Evolutionary conservation across 129 eudicot species (phyloP), one percentile per base, ranked within the genome.

Genomic region (Kitagawia praeruptora): DNA sequence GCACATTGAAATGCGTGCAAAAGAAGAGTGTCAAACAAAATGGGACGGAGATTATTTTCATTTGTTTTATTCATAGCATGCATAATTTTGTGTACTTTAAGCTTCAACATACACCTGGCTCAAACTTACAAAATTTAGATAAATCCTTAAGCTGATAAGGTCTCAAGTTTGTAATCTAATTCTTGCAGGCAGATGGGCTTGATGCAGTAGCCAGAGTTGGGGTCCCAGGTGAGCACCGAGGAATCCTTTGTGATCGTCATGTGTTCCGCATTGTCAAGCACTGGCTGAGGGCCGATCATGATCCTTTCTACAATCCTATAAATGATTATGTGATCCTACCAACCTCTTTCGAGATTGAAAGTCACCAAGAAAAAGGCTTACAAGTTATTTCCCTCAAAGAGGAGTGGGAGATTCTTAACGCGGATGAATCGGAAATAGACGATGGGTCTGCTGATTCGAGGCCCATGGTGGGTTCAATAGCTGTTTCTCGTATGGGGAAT

Each of bases 201-300:
- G 83, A 90, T 18, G 99, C 99, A 31, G 93, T 86, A 88, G 98
- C 97, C 42, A 86, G 99, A 82, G 93, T 96, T 48, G 99, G 98
- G n/a, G 90, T 96, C 78, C 97, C 99, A 14, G 99, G 96, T 10
- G 97, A 90, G 54, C 99, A 96, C 87, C 85, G 99, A 10, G 97
- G 99, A 53, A 96, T 96, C 88, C 83, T 96, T 12, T 85, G 89
- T 58, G 98, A 90, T 45, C 91, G 83, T 53, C 99, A 92, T 44
- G 85, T 88, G 15, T 96, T 96, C 82, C 88, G 99, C 27, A 83
- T 92, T 34, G 83, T 96, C 69, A 92, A 85, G 83, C 99, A 96
- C 76, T 96, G 99, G 99, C 84, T 96, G 74, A 89, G 74, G 46
- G 99, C 98, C 0, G 99, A 92, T 63, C 99, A 88, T 9, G 99